Evolutionary conservation across 2,329 filamentous ascomycete genomes (phyloP).

Genomic region (Tricladium varicosporioides): DNA sequence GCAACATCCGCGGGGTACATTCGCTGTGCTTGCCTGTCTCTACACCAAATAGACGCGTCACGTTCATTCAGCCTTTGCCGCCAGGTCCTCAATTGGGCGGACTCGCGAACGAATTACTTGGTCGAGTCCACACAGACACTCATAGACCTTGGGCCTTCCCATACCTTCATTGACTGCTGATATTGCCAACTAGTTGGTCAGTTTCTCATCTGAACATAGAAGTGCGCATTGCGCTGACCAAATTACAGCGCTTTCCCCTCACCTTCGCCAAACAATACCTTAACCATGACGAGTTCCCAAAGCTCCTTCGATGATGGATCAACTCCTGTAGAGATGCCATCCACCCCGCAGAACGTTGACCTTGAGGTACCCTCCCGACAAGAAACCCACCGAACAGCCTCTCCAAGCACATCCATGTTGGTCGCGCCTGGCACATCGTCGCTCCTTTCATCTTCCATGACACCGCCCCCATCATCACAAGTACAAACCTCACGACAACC

Average conservation of each 20-base stretch:
- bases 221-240: not conserved
- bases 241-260: not conserved
- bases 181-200: not conserved
- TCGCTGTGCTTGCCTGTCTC: not conserved
- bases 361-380: slow-evolving; percentile 17
- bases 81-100: not conserved
- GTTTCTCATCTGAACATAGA: not conserved
- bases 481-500: slow-evolving; percentile 34
- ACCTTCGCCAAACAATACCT: not conserved
- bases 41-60: not conserved
- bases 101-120: not conserved
- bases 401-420: slow-evolving; percentile 21
- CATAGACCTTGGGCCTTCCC: not conserved
- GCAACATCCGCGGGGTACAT: not conserved
- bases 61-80: not conserved
- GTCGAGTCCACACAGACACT: not conserved
- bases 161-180: not conserved
- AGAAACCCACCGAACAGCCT: slow-evolving; percentile 12
- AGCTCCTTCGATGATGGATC: slow-evolving; percentile 25
- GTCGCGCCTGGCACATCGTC: slow-evolving; percentile 38
- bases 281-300: slow-evolving; percentile 26
- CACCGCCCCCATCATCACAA: slow-evolving; percentile 63
- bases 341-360: slow-evolving; percentile 25
- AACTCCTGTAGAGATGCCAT: slow-evolving; percentile 21
- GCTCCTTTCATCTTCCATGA: slow-evolving; percentile 46